Conservation (phyloP, 2,329 filamentous ascomycete species). For the Coleophoma crateriformis region DNA sequence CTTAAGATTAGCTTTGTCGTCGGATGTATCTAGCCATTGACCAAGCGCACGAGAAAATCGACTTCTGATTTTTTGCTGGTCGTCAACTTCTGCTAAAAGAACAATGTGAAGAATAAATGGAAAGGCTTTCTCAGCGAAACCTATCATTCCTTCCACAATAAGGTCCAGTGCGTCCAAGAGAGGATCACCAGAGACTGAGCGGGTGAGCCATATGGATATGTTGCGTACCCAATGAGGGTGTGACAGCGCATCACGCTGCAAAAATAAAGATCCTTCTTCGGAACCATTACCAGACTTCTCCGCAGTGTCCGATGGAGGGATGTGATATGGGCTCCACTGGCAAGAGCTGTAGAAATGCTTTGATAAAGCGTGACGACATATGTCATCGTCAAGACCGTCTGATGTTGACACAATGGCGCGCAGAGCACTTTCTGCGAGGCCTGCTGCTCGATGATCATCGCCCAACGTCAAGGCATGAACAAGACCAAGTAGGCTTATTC, state of each 20-base stretch:
- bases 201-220: constrained; percentile 56
- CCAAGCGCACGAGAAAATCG: constrained; percentile 61
- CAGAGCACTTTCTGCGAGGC: constrained; percentile 55
- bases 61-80: constrained; percentile 52
- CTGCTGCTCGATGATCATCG: constrained; percentile 48
- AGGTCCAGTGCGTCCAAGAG: constrained; percentile 64
- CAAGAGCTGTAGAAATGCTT: constrained; percentile 48
- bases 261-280: constrained; percentile 8
- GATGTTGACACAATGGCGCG: constrained; percentile 46
- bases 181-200: constrained; percentile 54
- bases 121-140: constrained; percentile 69
- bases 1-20: constrained; percentile 57
- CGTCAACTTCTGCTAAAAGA: constrained; percentile 61
- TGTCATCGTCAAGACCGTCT: constrained; percentile 34
- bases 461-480: constrained; percentile 57
- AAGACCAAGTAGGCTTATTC: constrained; percentile 55
- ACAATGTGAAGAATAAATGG: constrained; percentile 83
- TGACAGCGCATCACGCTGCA: constrained; percentile 29
- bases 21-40: constrained; percentile 52
- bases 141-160: constrained; percentile 59
- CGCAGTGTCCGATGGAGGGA: constrained; percentile 45
- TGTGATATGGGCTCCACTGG: constrained; percentile 49
- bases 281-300: constrained; percentile 3
- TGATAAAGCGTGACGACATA: constrained; percentile 46
- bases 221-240: constrained; percentile 53